A percentile compares a stretch with the other conserved stretches of the same genome.
Evolutionary conservation across 495 filamentous ascomycete genomes (phyloP).

Genomic region (Astrothelium macrocarpum): DNA sequence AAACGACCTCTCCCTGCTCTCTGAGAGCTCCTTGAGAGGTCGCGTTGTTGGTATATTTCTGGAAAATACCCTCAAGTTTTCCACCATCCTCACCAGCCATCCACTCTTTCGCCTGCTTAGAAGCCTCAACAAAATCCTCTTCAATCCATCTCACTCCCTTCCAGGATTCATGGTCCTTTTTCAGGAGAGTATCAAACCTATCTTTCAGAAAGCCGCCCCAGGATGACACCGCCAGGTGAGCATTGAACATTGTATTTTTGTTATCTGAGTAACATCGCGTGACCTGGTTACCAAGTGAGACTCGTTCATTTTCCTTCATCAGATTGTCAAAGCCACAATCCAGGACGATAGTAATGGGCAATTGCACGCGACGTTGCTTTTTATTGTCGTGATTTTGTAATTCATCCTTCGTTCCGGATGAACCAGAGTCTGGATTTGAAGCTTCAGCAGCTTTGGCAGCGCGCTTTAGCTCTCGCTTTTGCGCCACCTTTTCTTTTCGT

Average conservation of each 20-base stretch:
- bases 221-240: slow-evolving; percentile 63
- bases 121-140: slow-evolving; percentile 58
- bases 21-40: slow-evolving; percentile 29
- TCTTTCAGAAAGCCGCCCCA: slow-evolving; percentile 67
- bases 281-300: slow-evolving; percentile 71
- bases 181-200: slow-evolving; percentile 65
- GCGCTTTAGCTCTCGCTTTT: slow-evolving; percentile 51
- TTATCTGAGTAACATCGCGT: slow-evolving; percentile 87
- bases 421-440: slow-evolving; percentile 34
- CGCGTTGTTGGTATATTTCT: neutral
- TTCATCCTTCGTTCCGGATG: slow-evolving; percentile 19
- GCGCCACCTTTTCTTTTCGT: slow-evolving; percentile 60
- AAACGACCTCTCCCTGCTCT: slow-evolving; percentile 55
- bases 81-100: slow-evolving; percentile 49
- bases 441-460: slow-evolving; percentile 31
- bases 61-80: slow-evolving; percentile 41
- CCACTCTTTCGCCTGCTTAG: slow-evolving; percentile 45
- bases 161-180: slow-evolving; percentile 63
- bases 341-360: slow-evolving; percentile 71
- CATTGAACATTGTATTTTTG: slow-evolving; percentile 49
- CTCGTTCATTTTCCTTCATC: slow-evolving; percentile 75
- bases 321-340: slow-evolving; percentile 88
- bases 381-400: slow-evolving; percentile 15
- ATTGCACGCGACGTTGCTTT: slow-evolving; percentile 34
- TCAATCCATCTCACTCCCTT: slow-evolving; percentile 61